Evolutionary conservation across 176 grass and related monocot genomes (phyloP), one percentile per base, ranked within the genome.

Genomic region (Tillandsia fasciculata): DNA sequence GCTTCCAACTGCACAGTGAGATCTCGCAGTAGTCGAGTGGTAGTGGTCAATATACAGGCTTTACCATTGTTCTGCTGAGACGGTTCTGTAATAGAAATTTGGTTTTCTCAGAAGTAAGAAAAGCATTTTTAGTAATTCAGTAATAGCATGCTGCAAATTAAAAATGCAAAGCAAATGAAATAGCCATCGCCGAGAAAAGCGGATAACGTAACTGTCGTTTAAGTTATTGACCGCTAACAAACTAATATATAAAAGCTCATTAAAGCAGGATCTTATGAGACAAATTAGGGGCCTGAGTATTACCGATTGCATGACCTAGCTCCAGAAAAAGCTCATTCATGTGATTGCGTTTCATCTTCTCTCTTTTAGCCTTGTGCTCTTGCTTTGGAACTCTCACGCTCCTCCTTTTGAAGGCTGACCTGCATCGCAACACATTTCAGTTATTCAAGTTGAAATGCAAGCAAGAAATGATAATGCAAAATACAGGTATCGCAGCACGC

Each of bases 321-420:
- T 77, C 75, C 52, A 69, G 20, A 77, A 77, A 77, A 18, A 69
- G 29, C 2, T 69, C 75, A 69, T 77, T 77, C 53, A 77, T 69
- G 61, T 77, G 66, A 9, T 63, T 33, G n/a, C 75, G 75, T 33
- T 77, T 77, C 66, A 61, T 52, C 65, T 77, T 77, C 66, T 77
- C 75, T 63, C 75, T 68, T 53, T 15, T 27, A 28, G 75, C 51
- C 12, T 77, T 69, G 75, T 63, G 17, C 51, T 77, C 53, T 63
- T 77, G 69, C 42, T 61, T 77, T 69, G 75, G 66, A 50, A 28
- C 65, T 69, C 67, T 77, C 47, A 9, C 18, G 3, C 27, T 63
- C 47, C 50, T 77, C 61, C 18, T 77, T 17, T 14, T 69, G 33
- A 22, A 42, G 7, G 48, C 12, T 77, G 75, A 49, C 12, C 75